phyloP scores from a whole-genome alignment of 2,329 filamentous ascomycete species.

The Curvularia eragrostidis region DNA sequence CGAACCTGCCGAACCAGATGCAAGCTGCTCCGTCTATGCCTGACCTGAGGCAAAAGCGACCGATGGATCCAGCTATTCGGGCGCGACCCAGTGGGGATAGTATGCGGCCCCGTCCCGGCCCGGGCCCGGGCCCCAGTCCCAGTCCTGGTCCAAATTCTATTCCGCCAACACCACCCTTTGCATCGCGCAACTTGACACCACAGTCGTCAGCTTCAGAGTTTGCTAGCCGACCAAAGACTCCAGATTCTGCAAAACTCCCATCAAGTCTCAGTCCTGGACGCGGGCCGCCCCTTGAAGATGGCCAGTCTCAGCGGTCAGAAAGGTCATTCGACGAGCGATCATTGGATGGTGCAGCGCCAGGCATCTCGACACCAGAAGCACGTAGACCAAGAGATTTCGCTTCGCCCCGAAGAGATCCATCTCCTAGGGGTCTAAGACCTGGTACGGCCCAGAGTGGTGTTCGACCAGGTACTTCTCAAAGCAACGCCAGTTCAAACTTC shows the following conservation, averaged over 20 bases:
- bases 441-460: constrained; percentile 44
- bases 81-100: constrained; percentile 47
- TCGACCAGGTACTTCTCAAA: constrained; percentile 46
- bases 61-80: constrained; percentile 46
- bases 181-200: constrained; percentile 48
- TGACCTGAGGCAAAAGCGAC: constrained; percentile 40
- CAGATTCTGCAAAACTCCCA: constrained; percentile 37
- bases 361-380: constrained; percentile 33
- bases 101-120: constrained; percentile 39
- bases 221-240: constrained; percentile 39
- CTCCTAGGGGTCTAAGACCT: constrained; percentile 44
- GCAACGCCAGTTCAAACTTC: constrained; percentile 43
- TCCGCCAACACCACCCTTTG: constrained; percentile 32
- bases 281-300: constrained; percentile 39
- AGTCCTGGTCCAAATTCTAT: constrained; percentile 43
- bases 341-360: constrained; percentile 29
- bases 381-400: constrained; percentile 42
- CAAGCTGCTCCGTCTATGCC: constrained; percentile 37
- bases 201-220: constrained; percentile 52
- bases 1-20: constrained; percentile 26
- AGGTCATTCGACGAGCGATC: constrained; percentile 39
- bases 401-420: constrained; percentile 37
- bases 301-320: constrained; percentile 39
- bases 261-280: constrained; percentile 37
- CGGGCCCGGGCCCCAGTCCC: constrained; percentile 27